Evolutionary conservation across 139 green algal genomes (phyloP), one percentile per base, ranked within the genome.

Genomic region (Zygnema cylindricum): DNA sequence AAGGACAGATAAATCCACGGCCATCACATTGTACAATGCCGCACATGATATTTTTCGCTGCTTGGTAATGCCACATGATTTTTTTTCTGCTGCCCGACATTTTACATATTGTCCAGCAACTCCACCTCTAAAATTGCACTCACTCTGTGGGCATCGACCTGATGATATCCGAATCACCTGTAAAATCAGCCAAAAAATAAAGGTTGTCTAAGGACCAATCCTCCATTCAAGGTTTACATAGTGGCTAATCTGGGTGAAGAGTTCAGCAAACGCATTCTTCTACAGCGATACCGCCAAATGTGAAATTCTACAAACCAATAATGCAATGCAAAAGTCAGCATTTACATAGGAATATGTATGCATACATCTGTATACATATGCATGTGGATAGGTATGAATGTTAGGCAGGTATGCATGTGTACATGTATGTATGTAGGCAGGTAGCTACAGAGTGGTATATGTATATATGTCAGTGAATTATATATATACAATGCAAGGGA

Each of bases 91-190:
- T 63, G 16, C 16, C 49, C 49, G 49, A 16, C 7, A 63, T 63
- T 63, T 7, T 16, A 7, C 49, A 63, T 7, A 7, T 63, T 63
- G 7, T 63, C 49, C 49, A 7, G 49, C 49, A 63, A 16, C 49
- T 16, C 49, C 49, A 63, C n/a, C n/a, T 63, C 7, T 7, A 63
- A 16, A 7, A 7, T 16, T 79, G 71, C 3, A 16, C 36, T 79
- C 71, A 86, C 38, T 86, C 79, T 77, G 79, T 77, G 16, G 83
- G 69, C 83, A 88, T 88, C 22, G 83, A 88, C 33, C 83, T 42
- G 35, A 88, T 88, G 69, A 88, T 88, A 49, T 88, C 83, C 30
- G 79, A 89, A 30, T 91, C 86, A 88, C 86, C 86, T 89, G 78
- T 76, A 90, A 77, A 81, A 11, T 11, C 32, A 42, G 86, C 3